phyloP scores from a whole-genome alignment of 1,284 basidiomycete species.

The Anthracocystis panici-leucophaei region DNA sequence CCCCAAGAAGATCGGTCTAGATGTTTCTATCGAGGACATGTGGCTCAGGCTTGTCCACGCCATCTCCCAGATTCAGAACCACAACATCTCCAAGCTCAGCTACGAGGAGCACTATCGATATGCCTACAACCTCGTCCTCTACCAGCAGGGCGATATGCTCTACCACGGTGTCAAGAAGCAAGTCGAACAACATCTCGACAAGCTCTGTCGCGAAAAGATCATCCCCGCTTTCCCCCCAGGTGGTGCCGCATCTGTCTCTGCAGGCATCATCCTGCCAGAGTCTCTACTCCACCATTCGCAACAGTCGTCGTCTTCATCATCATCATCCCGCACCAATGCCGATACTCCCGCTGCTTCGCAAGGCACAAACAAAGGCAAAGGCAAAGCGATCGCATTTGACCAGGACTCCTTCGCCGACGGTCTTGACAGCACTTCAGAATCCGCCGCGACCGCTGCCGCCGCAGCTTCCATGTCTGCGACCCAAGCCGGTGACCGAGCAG shows the following conservation, averaged over 20 bases:
- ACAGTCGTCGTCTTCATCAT: conserved; percentile 27
- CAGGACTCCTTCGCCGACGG: conserved; percentile 14
- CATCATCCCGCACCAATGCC: conserved; percentile 25
- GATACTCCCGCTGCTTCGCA: conserved; percentile 1
- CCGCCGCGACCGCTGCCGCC: conserved; percentile 26
- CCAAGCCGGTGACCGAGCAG: conserved; percentile 54
- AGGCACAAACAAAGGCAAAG: conserved; percentile 48
- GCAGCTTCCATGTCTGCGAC: conserved; percentile 44
- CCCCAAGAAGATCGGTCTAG: conserved; percentile 61
- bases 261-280: conserved; percentile 71
- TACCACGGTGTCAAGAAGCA: conserved; percentile 88
- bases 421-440: conserved; percentile 3
- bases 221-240: conserved; percentile 81
- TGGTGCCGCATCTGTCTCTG: conserved; percentile 70
- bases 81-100: conserved; percentile 90
- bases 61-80: conserved; percentile 93
- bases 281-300: conserved; percentile 68
- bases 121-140: conserved; percentile 66
- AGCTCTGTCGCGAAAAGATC: conserved; percentile 81
- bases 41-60: conserved; percentile 83
- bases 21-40: conserved; percentile 63
- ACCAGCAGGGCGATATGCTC: conserved; percentile 83
- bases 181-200: conserved; percentile 84
- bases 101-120: conserved; percentile 90
- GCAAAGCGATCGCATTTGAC: conserved; percentile 41